These are phyloP conservation scores for Cicer pinnatifidum DNA, from an alignment of 306 rosid genomes.

Conservation along the genomic window DNA sequence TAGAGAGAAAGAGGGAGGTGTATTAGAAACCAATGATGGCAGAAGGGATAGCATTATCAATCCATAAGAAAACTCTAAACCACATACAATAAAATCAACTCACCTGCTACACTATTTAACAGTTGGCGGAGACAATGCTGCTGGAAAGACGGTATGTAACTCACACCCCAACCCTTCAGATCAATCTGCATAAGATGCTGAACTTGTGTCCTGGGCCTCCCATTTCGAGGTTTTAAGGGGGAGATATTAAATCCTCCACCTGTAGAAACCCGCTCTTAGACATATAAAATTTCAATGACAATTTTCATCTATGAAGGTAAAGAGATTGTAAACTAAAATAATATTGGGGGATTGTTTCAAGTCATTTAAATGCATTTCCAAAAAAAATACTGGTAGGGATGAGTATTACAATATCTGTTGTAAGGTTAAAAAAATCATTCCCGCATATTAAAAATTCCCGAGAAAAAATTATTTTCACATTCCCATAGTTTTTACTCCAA, in stretches of 20 bases:
- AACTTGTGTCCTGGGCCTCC: slow-evolving; percentile 95
- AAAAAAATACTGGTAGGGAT: not conserved
- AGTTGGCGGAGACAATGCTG: slow-evolving; percentile 97
- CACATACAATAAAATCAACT: slow-evolving; percentile 40
- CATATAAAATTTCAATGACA: slow-evolving; percentile 35
- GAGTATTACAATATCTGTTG: not conserved
- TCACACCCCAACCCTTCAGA: slow-evolving; percentile 98
- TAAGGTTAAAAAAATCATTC: slow-evolving; percentile 5
- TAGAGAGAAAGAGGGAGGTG: not conserved
- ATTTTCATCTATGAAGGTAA: slow-evolving; percentile 19
- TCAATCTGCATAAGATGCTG: slow-evolving; percentile 99
- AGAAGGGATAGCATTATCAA: slow-evolving; percentile 18
- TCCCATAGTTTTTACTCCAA: not conserved
- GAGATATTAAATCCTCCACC: slow-evolving; percentile 98
- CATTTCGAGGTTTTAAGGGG: slow-evolving; percentile 89
- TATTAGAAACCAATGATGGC: slow-evolving; percentile 17
- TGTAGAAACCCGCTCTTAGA: slow-evolving; percentile 46
- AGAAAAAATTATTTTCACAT: not conserved
- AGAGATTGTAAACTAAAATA: not conserved
- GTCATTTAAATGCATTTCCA: slow-evolving; percentile 11
- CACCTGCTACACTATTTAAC: slow-evolving; percentile 97
- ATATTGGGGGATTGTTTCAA: not conserved
- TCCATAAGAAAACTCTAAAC: slow-evolving; percentile 38
- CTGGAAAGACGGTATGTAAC: slow-evolving; percentile 88
- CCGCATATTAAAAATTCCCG: not conserved